Conservation (phyloP, 2,329 filamentous ascomycete genomes). For the Neofusicoccum kwambonambiense region DNA sequence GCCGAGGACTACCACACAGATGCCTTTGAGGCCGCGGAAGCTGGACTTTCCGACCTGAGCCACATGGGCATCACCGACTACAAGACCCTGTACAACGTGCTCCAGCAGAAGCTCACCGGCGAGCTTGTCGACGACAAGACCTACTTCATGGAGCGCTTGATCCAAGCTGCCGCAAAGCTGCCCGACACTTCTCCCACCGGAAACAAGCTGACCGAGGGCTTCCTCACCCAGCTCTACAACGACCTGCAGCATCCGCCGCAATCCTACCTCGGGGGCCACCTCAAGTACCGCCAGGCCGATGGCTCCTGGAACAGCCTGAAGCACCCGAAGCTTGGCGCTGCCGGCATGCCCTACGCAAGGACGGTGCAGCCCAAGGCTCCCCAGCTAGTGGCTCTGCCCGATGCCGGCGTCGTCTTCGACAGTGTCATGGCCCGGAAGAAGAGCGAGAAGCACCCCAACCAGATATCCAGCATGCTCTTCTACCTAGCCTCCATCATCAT, state of each 20-base stretch:
- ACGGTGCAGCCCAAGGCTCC: constrained; percentile 59
- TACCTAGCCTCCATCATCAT: constrained; percentile 69
- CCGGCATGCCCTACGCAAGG: constrained; percentile 67
- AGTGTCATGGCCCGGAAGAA: constrained; percentile 62
- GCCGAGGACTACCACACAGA: constrained; percentile 30
- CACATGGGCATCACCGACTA: constrained; percentile 35
- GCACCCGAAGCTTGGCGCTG: constrained; percentile 62
- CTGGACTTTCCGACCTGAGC: constrained; percentile 32
- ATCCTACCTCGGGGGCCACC: constrained; percentile 44
- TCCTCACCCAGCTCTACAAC: constrained; percentile 49
- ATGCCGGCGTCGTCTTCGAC: constrained; percentile 67
- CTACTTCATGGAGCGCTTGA: constrained; percentile 60
- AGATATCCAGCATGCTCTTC: constrained; percentile 73
- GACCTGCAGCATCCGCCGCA: constrained; percentile 50
- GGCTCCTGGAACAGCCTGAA: constrained; percentile 58
- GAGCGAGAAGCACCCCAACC: constrained; percentile 66
- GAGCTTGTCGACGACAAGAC: constrained; percentile 60
- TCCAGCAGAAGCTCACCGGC: constrained; percentile 44
- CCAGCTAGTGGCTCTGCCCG: constrained; percentile 61
- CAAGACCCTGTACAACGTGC: constrained; percentile 38
- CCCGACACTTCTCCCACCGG: constrained; percentile 41
- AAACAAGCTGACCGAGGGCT: constrained; percentile 42
- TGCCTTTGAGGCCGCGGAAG: constrained; percentile 35
- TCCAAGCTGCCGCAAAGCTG: constrained; percentile 47
- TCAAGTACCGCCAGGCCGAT: constrained; percentile 49